phyloP scores from a whole-genome alignment of 345 rosid genomes.

The Eucalyptus fibrosa region DNA sequence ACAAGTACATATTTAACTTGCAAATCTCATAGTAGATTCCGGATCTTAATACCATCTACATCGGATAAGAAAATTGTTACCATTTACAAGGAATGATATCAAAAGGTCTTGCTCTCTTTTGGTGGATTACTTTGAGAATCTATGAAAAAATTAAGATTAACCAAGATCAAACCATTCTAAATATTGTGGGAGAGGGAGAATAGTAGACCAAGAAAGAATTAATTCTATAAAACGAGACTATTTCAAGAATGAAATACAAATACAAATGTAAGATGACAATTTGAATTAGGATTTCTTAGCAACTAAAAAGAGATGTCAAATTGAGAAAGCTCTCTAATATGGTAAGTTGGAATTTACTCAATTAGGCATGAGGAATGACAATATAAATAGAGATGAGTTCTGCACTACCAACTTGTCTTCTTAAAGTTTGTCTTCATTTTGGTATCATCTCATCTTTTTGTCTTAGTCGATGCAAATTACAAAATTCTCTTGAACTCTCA shows the following conservation, averaged over 20 bases:
- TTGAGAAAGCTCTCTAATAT: neutral
- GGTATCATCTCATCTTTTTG: neutral
- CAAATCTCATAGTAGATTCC: too few relatives aligned
- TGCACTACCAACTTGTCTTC: neutral
- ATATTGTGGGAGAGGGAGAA: neutral
- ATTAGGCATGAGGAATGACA: accelerated
- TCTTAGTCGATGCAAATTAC: neutral
- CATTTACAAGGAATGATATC: neutral
- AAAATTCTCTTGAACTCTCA: neutral
- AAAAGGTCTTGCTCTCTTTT: neutral
- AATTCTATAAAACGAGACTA: neutral
- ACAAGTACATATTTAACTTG: too few relatives aligned
- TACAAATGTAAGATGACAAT: neutral
- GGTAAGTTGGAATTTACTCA: neutral
- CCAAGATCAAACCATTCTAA: neutral
- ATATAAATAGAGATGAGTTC: neutral
- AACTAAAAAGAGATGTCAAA: neutral
- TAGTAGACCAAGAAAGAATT: neutral
- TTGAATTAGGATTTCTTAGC: neutral
- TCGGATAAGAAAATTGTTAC: neutral
- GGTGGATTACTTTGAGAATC: neutral
- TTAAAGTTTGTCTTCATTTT: neutral
- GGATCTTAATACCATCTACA: too few relatives aligned
- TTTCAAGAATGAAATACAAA: neutral
- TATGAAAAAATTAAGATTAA: neutral